Percentiles rank a stretch among this genome's conserved stretches.
These are phyloP conservation scores for Xylaria cubensis DNA, from an alignment of 495 filamentous ascomycete species.

Conservation along the genomic window DNA sequence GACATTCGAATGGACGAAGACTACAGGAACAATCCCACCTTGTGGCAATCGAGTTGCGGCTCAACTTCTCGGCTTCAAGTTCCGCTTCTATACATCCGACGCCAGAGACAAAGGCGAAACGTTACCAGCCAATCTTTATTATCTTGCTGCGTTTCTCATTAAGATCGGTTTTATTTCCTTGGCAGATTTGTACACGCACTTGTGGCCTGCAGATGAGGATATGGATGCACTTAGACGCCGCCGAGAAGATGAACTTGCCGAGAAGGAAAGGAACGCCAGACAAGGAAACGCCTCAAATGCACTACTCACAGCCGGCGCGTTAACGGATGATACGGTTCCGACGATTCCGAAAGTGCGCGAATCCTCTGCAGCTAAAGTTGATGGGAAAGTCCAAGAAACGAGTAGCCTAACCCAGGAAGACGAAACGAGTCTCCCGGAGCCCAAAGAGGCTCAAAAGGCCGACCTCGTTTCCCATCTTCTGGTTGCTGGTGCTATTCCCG, in stretches of 20 bases:
- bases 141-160: slow-evolving; percentile 88
- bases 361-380: slow-evolving; percentile 33
- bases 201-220: slow-evolving; percentile 81
- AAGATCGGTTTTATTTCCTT: slow-evolving; percentile 98
- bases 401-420: slow-evolving; percentile 61
- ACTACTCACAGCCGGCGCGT: slow-evolving; percentile 84
- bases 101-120: slow-evolving; percentile 70
- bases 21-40: slow-evolving; percentile 81
- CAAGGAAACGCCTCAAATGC: slow-evolving; percentile 77
- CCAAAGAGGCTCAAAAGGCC: slow-evolving; percentile 84
- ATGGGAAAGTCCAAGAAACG: slow-evolving; percentile 36
- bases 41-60: slow-evolving; percentile 89
- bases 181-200: slow-evolving; percentile 88
- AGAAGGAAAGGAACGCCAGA: slow-evolving; percentile 70
- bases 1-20: slow-evolving; percentile 72
- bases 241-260: slow-evolving; percentile 77
- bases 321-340: slow-evolving; percentile 74
- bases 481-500: slow-evolving; percentile 89
- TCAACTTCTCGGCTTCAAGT: slow-evolving; percentile 95
- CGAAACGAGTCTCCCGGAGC: slow-evolving; percentile 71
- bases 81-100: slow-evolving; percentile 85
- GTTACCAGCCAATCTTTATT: slow-evolving; percentile 89
- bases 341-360: slow-evolving; percentile 43
- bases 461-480: slow-evolving; percentile 83
- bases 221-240: slow-evolving; percentile 75